Evolutionary conservation across 1,284 basidiomycete genomes (phyloP).

Genomic region (Trametes pubescens): DNA sequence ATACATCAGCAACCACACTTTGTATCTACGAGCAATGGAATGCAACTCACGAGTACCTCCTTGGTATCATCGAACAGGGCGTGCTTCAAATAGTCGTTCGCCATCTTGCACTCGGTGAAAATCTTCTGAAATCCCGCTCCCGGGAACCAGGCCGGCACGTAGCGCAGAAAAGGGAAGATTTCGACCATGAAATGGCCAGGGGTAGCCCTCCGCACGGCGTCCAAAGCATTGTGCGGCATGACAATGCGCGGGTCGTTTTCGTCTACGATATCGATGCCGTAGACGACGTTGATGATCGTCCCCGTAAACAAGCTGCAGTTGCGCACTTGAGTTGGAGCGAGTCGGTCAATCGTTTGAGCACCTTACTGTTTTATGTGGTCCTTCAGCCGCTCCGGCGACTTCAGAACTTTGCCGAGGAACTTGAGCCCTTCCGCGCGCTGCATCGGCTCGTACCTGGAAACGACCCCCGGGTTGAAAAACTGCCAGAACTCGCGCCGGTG

Average conservation of each 20-base stretch:
- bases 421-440: constrained; percentile 19
- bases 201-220: neutral
- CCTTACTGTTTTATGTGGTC: constrained; percentile 10
- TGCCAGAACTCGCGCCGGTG: constrained; percentile 34
- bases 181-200: constrained; percentile 27
- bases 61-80: constrained; percentile 13
- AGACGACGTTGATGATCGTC: constrained; percentile 18
- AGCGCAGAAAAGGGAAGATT: constrained; percentile 24
- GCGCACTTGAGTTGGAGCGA: too few relatives aligned
- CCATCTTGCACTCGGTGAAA: constrained; percentile 5
- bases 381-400: neutral
- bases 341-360: too few relatives aligned
- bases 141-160: constrained; percentile 30
- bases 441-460: constrained; percentile 8
- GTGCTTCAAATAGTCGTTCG: constrained; percentile 8
- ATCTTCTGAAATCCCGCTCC: constrained; percentile 19
- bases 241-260: constrained; percentile 17
- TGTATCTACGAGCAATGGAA: neutral
- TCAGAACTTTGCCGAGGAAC: constrained; percentile 24
- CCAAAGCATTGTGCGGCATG: constrained; percentile 14
- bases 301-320: neutral
- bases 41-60: constrained; percentile 4
- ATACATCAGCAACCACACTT: too few relatives aligned
- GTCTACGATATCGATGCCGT: constrained; percentile 22
- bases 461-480: constrained; percentile 23